Percentiles rank a stretch among this genome's conserved stretches.
phyloP scores from a whole-genome alignment of 768 basidiomycete genomes.

The Podaxis rugospora region DNA sequence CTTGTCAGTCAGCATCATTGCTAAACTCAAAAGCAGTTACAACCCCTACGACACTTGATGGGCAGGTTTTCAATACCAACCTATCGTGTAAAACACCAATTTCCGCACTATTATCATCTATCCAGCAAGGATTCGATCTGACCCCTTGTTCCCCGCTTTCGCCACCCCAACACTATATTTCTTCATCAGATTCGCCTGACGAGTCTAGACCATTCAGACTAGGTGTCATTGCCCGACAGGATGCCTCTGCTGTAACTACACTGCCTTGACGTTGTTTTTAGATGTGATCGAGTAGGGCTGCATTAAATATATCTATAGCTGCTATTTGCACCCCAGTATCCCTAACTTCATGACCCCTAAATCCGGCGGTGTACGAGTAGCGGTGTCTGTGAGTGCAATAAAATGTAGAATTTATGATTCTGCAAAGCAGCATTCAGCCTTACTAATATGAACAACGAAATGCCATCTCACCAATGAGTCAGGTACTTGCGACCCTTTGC shows the following conservation, averaged over 20 bases:
- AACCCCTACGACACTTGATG: conserved; percentile 11
- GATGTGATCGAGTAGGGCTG: background rate
- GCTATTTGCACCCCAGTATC: background rate
- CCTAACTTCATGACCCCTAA: background rate
- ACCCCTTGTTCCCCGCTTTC: conserved; percentile 61
- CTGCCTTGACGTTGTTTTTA: background rate
- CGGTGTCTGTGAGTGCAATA: too few species aligned
- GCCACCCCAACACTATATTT: conserved; percentile 44
- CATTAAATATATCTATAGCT: background rate
- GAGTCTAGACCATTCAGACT: background rate
- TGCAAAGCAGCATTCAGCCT: background rate
- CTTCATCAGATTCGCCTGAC: background rate
- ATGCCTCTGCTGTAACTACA: background rate
- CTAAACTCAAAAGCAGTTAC: conserved; percentile 15
- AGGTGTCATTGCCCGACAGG: background rate
- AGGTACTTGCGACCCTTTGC: conserved; percentile 77
- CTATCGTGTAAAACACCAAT: conserved; percentile 51
- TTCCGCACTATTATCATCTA: conserved; percentile 56
- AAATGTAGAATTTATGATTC: background rate
- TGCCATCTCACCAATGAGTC: conserved; percentile 50
- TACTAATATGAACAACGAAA: background rate
- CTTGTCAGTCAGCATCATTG: background rate
- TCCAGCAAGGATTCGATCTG: conserved; percentile 65
- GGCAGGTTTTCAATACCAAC: background rate
- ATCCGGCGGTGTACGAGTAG: too few species aligned